Base-by-base conservation (phyloP, 2,329 filamentous ascomycete genomes). In the Ascochyta pisi region DNA sequence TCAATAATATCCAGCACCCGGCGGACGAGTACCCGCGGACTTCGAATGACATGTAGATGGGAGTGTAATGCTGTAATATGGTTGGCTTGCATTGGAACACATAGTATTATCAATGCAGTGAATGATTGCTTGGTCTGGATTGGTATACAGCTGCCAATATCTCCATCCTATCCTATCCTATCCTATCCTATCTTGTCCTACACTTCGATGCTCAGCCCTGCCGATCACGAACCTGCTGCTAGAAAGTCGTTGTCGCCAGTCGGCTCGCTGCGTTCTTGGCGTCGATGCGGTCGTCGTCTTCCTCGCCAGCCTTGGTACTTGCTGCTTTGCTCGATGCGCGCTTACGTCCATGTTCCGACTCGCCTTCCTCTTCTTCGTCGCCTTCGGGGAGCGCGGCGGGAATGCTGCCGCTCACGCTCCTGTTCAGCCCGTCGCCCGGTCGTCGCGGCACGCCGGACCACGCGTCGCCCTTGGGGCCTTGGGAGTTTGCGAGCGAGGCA, bases 381-480 rank as follows among this genome's bases (percentile, higher is more conserved):
- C 88, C 88, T 66, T 91, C 89, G 13, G 82, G 80, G 9, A 88
- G 79, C 26, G 71, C 31, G 65, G 71, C 38, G 61, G 88, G 84
- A 61, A 90, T 84, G 71, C 86, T 90, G 43, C 89, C 87, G 52
- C 89, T 92, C 62, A 93, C 83, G 71, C 88, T 93, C 66, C 92
- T 84, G 69, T 85, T 89, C 52, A 92, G 78, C n/a, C 87, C 88
- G 66, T 96, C 75, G 26, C 70, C 91, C 27, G 88, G 87, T 51
- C 91, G 85, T 59, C 95, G 85, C 33, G 93, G 91, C 26, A 97
- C 92, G 54, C 95, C 95, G 68, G 92, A 96, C 95, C 95, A 99
- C 15, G 95, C 89, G 76, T 99, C 95, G n/a, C 95, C 95, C 79
- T 96, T 96, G 45, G 95, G 94, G 0, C 95, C 95, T 77, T 99